These are phyloP conservation scores for Saccharomycopsis sp. DNA, from an alignment of 805 yeast species.

Conservation along the genomic window DNA sequence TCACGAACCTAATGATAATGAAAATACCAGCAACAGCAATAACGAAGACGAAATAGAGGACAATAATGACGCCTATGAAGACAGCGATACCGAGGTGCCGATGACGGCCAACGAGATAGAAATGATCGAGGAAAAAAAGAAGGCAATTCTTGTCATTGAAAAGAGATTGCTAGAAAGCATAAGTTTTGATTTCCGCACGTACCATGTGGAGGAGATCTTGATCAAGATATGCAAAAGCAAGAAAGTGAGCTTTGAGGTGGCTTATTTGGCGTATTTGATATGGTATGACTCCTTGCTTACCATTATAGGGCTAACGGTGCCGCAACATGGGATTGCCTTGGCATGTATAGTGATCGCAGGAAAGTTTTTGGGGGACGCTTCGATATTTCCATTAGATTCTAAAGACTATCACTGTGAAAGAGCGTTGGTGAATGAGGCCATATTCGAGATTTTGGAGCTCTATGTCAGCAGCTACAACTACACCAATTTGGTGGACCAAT, in stretches of 20 bases:
- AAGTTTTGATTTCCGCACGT: constrained; percentile 72
- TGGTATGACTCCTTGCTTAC: constrained; percentile 68
- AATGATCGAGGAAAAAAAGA: constrained; percentile 47
- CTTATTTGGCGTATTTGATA: constrained; percentile 64
- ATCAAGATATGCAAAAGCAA: constrained; percentile 52
- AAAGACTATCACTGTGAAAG: constrained; percentile 30
- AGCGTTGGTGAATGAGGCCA: constrained; percentile 37
- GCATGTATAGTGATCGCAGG: constrained; percentile 58
- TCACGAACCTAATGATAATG: neutral
- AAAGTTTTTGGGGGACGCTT: constrained; percentile 34
- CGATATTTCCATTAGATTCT: constrained; percentile 26
- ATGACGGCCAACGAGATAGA: constrained; percentile 22
- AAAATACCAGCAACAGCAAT: constrained; percentile 26
- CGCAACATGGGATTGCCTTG: constrained; percentile 70
- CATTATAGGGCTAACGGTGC: constrained; percentile 58
- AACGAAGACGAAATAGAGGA: constrained; percentile 29
- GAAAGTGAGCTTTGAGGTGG: constrained; percentile 38
- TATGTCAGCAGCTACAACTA: constrained; percentile 51
- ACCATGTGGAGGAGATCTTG: constrained; percentile 58
- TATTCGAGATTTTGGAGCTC: constrained; percentile 51
- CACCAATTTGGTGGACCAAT: constrained; percentile 40
- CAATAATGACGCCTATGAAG: constrained; percentile 23
- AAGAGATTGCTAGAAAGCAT: constrained; percentile 68
- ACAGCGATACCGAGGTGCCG: neutral
- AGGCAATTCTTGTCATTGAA: constrained; percentile 53